Percentiles rank a stretch among this genome's conserved stretches.
Conservation (phyloP, 371 early-diverging fungal genomes). For the Parasitella parasitica region DNA sequence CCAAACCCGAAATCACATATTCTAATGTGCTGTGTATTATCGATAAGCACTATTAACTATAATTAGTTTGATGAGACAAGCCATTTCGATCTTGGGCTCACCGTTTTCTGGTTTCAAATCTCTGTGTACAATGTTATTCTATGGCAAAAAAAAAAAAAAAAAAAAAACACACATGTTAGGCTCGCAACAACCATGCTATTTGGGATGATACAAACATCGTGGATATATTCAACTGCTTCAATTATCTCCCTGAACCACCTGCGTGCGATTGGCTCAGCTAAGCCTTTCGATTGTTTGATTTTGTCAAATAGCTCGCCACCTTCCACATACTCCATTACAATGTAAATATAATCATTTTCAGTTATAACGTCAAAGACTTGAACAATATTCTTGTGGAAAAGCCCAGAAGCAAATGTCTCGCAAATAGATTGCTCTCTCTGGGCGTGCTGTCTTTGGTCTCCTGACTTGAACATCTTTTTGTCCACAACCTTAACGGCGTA, state of each 20-base stretch:
- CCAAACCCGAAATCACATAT: slow-evolving; percentile 97
- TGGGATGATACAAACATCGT: slow-evolving; percentile 42
- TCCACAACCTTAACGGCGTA: slow-evolving; percentile 66
- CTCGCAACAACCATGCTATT: background rate
- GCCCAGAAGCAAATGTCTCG: slow-evolving; percentile 57
- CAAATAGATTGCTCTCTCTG: slow-evolving; percentile 62
- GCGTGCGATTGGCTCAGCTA: slow-evolving; percentile 84
- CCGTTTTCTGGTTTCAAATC: slow-evolving; percentile 91
- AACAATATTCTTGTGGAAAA: slow-evolving; percentile 86
- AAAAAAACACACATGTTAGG: no score
- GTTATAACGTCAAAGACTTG: slow-evolving; percentile 87
- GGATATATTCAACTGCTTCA: slow-evolving; percentile 93
- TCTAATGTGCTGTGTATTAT: slow-evolving; percentile 55
- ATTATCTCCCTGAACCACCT: slow-evolving; percentile 95
- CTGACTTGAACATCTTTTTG: slow-evolving; percentile 55
- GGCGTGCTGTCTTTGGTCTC: slow-evolving; percentile 56
- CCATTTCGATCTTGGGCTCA: background rate
- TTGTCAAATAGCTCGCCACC: slow-evolving; percentile 98
- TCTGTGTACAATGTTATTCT: slow-evolving; percentile 81
- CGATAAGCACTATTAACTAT: slow-evolving; percentile 52
- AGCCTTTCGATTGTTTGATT: slow-evolving; percentile 81
- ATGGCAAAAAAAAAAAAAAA: no score
- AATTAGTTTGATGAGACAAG: background rate
- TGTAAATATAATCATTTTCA: slow-evolving; percentile 79
- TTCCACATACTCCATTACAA: slow-evolving; percentile 94